phyloP scores from a whole-genome alignment of 208 protist species.

The Wallacemonas sp. region DNA sequence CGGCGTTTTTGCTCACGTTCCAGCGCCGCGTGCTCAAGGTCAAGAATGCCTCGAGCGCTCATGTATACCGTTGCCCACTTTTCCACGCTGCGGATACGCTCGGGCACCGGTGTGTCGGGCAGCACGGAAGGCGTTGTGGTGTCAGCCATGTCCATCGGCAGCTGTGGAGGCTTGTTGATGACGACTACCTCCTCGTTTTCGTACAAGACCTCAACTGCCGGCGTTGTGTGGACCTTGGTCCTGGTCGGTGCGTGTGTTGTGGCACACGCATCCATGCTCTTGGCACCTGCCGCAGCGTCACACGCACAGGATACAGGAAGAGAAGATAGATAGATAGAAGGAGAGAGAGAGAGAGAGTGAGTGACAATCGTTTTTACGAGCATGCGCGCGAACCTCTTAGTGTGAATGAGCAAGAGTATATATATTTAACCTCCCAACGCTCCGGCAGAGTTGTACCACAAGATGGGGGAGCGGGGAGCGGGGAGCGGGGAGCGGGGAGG shows the following conservation, averaged over 20 bases:
- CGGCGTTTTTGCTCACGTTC: conserved; percentile 24
- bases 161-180: conserved; percentile 82
- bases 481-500: too few relatives aligned
- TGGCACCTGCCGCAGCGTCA: too few relatives aligned
- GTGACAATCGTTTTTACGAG: too few relatives aligned
- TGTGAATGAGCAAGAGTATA: too few relatives aligned
- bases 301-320: too few relatives aligned
- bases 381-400: too few relatives aligned
- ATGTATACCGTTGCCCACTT: conserved; percentile 45
- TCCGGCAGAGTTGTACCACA: too few relatives aligned
- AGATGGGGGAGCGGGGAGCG: too few relatives aligned
- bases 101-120: not conserved
- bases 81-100: conserved; percentile 41
- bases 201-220: conserved; percentile 39
- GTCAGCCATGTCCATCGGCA: conserved; percentile 69
- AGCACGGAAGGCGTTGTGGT: not conserved
- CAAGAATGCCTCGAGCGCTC: conserved; percentile 20
- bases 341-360: not conserved
- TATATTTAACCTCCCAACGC: too few relatives aligned
- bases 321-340: conserved; percentile 10
- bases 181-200: conserved; percentile 75
- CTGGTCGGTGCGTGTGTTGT: not conserved
- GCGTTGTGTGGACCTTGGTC: not conserved
- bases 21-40: conserved; percentile 22
- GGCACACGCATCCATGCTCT: not conserved